Percentiles rank a stretch among this genome's conserved stretches.
Evolutionary conservation across 257 asterid genomes (phyloP).

Genomic region (Solanum commersonii): DNA sequence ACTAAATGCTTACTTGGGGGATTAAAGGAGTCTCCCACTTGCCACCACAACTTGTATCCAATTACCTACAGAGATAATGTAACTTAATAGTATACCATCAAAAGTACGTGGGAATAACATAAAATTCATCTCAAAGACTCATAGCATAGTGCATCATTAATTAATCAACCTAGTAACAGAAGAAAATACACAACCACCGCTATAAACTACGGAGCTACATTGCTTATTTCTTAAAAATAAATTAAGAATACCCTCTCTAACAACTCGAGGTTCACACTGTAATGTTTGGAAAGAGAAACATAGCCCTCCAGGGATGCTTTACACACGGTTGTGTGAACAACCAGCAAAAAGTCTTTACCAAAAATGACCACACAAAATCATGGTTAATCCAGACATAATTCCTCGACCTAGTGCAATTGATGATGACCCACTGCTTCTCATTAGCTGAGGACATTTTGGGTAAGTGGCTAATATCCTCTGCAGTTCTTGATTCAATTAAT

Average conservation of each 20-base stretch:
- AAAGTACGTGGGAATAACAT: neutral
- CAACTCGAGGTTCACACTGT: neutral
- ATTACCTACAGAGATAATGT: slow-evolving; percentile 37
- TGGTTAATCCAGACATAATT: neutral
- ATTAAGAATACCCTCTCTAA: neutral
- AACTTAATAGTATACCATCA: neutral
- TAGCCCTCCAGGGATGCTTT: neutral
- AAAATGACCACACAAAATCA: neutral
- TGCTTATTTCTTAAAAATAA: neutral
- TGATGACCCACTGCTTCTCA: too few relatives aligned
- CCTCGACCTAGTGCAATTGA: too few relatives aligned
- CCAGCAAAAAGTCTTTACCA: neutral
- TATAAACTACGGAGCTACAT: neutral
- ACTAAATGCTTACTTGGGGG: slow-evolving; percentile 65
- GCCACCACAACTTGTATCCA: slow-evolving; percentile 88
- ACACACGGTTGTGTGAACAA: neutral
- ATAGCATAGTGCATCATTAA: neutral
- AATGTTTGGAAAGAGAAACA: neutral
- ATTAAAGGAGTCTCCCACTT: slow-evolving; percentile 87
- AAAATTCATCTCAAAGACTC: neutral
- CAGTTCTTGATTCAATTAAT: too few relatives aligned
- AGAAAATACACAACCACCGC: neutral
- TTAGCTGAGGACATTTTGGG: too few relatives aligned
- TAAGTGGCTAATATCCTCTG: too few relatives aligned
- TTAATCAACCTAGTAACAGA: neutral